Conservation (phyloP, 371 early-diverging fungal genomes). For the Apophysomyces elegans region DNA sequence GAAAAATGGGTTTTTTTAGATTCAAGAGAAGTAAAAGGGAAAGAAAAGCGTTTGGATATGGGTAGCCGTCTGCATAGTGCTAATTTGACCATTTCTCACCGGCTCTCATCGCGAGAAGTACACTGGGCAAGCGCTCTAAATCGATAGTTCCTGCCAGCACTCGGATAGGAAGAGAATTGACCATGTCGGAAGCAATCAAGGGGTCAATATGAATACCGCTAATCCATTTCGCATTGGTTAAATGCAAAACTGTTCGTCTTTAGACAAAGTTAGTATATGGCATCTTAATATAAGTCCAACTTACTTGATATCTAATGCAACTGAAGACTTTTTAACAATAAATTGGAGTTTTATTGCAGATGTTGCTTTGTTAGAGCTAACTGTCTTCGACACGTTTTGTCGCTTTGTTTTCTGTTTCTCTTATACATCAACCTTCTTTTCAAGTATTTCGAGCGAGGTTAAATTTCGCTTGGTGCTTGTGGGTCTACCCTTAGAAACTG, state of each 20-base stretch:
- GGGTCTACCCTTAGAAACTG: background rate
- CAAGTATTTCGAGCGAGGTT: background rate
- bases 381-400: background rate
- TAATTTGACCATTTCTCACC: background rate
- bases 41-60: too few relatives aligned
- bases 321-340: background rate
- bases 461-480: background rate
- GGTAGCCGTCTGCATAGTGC: background rate
- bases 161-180: background rate
- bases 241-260: background rate
- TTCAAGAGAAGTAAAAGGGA: too few relatives aligned
- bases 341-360: background rate
- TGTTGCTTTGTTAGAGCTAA: background rate
- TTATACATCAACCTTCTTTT: background rate
- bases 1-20: too few relatives aligned
- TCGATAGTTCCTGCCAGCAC: conserved; percentile 9
- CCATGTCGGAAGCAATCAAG: background rate
- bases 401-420: background rate
- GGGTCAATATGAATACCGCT: background rate
- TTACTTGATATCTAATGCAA: background rate
- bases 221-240: background rate
- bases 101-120: background rate
- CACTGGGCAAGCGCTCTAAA: conserved; percentile 5
- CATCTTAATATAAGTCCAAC: background rate
- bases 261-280: background rate